phyloP scores from a whole-genome alignment of 208 protist genomes.

The Acanthamoeba triangularis region DNA sequence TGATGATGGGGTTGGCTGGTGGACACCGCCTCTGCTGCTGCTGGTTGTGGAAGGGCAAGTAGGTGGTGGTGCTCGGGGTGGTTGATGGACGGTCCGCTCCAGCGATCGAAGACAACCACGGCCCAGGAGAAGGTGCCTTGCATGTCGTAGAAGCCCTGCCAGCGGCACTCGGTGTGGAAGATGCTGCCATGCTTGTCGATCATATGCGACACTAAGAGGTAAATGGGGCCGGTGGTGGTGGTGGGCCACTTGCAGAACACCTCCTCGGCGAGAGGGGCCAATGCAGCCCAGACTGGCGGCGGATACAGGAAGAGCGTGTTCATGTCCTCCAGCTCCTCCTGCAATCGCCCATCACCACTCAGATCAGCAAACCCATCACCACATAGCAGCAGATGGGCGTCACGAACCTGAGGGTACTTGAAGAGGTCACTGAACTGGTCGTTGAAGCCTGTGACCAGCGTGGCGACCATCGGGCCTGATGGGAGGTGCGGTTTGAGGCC shows the following conservation, averaged over 20 bases:
- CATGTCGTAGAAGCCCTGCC: background rate
- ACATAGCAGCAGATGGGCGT: no score
- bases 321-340: background rate
- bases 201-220: background rate
- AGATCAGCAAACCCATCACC: no score
- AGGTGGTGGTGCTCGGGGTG: background rate
- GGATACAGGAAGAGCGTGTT: background rate
- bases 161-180: background rate
- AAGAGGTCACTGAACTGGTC: background rate
- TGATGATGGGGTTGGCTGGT: no score
- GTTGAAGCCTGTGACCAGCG: background rate
- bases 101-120: background rate
- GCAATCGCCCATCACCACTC: background rate
- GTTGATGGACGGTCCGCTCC: background rate
- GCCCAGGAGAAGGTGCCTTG: background rate
- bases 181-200: background rate
- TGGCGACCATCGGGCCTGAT: background rate
- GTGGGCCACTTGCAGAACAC: background rate
- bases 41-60: background rate
- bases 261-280: background rate
- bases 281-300: background rate
- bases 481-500: background rate
- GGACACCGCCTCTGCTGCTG: background rate
- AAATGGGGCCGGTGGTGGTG: background rate
- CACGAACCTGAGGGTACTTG: background rate